These are phyloP conservation scores for Hymenoscyphus salicellus DNA, from an alignment of 2,329 filamentous ascomycete species.

Conservation along the genomic window DNA sequence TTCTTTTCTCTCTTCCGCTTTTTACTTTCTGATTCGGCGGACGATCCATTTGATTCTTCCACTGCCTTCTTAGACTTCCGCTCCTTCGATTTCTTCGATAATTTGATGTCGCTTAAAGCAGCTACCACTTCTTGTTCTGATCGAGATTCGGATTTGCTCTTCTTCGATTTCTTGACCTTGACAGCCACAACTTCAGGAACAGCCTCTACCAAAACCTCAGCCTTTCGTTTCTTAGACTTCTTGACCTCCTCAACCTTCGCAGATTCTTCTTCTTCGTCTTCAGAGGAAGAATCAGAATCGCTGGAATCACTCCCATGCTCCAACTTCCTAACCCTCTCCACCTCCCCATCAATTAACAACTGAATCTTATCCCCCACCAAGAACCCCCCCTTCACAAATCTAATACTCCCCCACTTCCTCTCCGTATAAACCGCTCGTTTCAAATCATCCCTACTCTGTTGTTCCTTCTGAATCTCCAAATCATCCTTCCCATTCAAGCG, in stretches of 20 bases:
- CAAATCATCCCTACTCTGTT: conserved; percentile 63
- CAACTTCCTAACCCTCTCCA: conserved; percentile 34
- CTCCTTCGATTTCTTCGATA: conserved; percentile 38
- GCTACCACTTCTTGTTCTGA: conserved; percentile 24
- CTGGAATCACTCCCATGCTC: conserved; percentile 18
- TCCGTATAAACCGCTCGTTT: conserved; percentile 73
- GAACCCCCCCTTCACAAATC: conserved; percentile 84
- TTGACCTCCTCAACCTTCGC: conserved; percentile 22
- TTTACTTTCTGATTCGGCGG: conserved; percentile 36
- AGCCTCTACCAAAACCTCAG: conserved; percentile 41
- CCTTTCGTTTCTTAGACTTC: conserved; percentile 44
- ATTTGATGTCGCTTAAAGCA: conserved; percentile 30
- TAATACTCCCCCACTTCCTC: conserved; percentile 73
- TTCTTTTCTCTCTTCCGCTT: conserved; percentile 33
- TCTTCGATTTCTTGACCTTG: conserved; percentile 36
- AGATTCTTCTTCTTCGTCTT: conserved; percentile 21
- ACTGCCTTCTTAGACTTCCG: conserved; percentile 18
- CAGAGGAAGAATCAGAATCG: conserved; percentile 18
- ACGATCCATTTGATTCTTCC: conserved; percentile 23
- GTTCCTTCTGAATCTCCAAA: conserved; percentile 66
- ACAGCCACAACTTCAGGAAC: conserved; percentile 16
- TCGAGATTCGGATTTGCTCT: conserved; percentile 37
- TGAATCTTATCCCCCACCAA: conserved; percentile 56
- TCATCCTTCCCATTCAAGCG: conserved; percentile 85
- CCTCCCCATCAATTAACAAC: conserved; percentile 41